Conservation (phyloP, 2,329 filamentous ascomycete species). For the Cladosporium sp. region DNA sequence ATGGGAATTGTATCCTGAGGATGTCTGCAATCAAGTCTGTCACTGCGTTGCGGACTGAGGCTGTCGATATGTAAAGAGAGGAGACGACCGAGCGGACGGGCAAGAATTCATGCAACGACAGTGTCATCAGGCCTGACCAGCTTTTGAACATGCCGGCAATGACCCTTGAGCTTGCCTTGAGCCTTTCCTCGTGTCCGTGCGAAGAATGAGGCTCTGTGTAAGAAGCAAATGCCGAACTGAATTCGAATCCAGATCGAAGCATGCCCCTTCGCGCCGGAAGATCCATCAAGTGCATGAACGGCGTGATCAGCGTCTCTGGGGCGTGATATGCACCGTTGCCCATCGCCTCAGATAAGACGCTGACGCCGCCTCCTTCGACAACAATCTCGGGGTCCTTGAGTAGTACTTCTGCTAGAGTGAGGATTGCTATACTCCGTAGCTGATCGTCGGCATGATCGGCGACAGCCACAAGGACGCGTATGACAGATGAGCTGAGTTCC, state of each 20-base stretch:
- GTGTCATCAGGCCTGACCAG: slow-evolving; percentile 85
- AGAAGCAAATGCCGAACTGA: slow-evolving; percentile 80
- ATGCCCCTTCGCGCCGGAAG: slow-evolving; percentile 75
- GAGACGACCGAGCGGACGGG: slow-evolving; percentile 77
- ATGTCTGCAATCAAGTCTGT: slow-evolving; percentile 82
- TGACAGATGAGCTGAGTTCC: slow-evolving; percentile 81
- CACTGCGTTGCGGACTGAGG: slow-evolving; percentile 66
- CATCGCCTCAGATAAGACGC: slow-evolving; percentile 84
- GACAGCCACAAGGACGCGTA: slow-evolving; percentile 84
- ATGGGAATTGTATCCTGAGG: slow-evolving; percentile 84
- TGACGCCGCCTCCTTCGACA: slow-evolving; percentile 77
- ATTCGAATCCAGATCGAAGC: slow-evolving; percentile 80
- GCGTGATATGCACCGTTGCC: slow-evolving; percentile 89
- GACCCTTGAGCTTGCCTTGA: slow-evolving; percentile 89
- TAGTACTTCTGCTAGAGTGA: slow-evolving; percentile 89
- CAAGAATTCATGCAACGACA: slow-evolving; percentile 84
- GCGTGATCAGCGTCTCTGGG: slow-evolving; percentile 79
- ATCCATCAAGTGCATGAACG: slow-evolving; percentile 88
- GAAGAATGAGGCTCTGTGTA: slow-evolving; percentile 76
- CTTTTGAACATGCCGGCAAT: slow-evolving; percentile 87
- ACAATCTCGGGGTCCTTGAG: slow-evolving; percentile 79
- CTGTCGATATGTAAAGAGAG: slow-evolving; percentile 56
- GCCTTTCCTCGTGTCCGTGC: slow-evolving; percentile 55
- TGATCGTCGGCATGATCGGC: slow-evolving; percentile 84
- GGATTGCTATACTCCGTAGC: slow-evolving; percentile 81